phyloP scores from a whole-genome alignment of 306 rosid genomes.

The Boehmeria nivea region DNA sequence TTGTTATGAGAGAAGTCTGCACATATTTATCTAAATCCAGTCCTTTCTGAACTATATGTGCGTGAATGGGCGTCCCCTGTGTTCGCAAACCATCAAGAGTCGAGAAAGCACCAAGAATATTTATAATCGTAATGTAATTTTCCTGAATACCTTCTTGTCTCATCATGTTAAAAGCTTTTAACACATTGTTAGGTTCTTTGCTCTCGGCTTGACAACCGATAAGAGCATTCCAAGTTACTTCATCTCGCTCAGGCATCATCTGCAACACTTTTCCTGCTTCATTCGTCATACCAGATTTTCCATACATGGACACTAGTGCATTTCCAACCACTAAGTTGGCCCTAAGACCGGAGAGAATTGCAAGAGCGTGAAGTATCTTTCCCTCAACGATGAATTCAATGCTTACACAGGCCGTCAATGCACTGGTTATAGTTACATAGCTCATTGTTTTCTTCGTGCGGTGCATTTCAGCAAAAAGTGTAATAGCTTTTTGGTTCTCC shows the following conservation, averaged over 20 bases:
- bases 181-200: slow-evolving; percentile 55
- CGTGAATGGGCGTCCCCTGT: slow-evolving; percentile 71
- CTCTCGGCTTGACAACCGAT: slow-evolving; percentile 71
- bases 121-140: slow-evolving; percentile 68
- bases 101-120: slow-evolving; percentile 56
- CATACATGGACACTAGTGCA: slow-evolving; percentile 75
- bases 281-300: slow-evolving; percentile 50
- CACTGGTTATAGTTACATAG: slow-evolving; percentile 64
- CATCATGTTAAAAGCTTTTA: slow-evolving; percentile 53
- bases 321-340: slow-evolving; percentile 57
- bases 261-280: slow-evolving; percentile 44
- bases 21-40: slow-evolving; percentile 62
- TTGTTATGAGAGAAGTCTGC: slow-evolving; percentile 76
- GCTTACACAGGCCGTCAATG: slow-evolving; percentile 66
- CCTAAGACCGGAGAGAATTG: slow-evolving; percentile 41
- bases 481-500: slow-evolving; percentile 35
- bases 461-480: slow-evolving; percentile 53
- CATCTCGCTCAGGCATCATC: slow-evolving; percentile 56
- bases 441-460: slow-evolving; percentile 33
- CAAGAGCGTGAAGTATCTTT: slow-evolving; percentile 63
- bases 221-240: slow-evolving; percentile 85
- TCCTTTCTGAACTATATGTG: slow-evolving; percentile 50
- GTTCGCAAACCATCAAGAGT: slow-evolving; percentile 40
- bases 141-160: slow-evolving; percentile 49
- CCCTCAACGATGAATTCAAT: slow-evolving; percentile 40